Conservation (phyloP, 345 rosid genomes). For the Conringia planisiliqua region DNA sequence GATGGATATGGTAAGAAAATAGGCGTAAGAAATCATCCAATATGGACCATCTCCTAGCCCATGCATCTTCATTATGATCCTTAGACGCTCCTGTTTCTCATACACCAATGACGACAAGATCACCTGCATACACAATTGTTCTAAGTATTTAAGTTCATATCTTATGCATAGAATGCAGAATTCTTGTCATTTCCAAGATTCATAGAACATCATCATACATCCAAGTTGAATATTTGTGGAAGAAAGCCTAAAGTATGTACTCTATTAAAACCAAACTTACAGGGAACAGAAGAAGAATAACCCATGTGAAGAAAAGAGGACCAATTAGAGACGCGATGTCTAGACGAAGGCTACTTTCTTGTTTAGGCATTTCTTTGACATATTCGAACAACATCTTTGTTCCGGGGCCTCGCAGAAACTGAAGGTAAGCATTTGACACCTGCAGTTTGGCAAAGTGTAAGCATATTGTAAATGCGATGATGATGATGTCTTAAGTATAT, state of each 20-base stretch:
- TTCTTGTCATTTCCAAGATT: not conserved
- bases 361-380: conserved; percentile 83
- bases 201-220: not conserved
- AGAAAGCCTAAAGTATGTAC: not conserved
- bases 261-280: conserved; percentile 47
- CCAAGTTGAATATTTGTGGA: not conserved
- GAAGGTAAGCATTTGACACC: conserved; percentile 87
- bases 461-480: conserved; percentile 12
- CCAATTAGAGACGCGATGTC: conserved; percentile 83
- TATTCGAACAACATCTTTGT: conserved; percentile 59
- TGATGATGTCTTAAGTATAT: conserved; percentile 1
- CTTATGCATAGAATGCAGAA: not conserved
- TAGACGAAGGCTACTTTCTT: conserved; percentile 38
- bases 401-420: conserved; percentile 51
- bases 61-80: conserved; percentile 99
- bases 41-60: conserved; percentile 97
- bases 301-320: conserved; percentile 68
- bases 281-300: conserved; percentile 65
- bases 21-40: conserved; percentile 83
- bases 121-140: conserved; percentile 47
- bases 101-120: conserved; percentile 70
- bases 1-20: conserved; percentile 65
- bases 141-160: not conserved
- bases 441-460: conserved; percentile 37
- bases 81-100: conserved; percentile 75